Base-by-base conservation (phyloP, 768 basidiomycete species). In the Kwoniella europaea region DNA sequence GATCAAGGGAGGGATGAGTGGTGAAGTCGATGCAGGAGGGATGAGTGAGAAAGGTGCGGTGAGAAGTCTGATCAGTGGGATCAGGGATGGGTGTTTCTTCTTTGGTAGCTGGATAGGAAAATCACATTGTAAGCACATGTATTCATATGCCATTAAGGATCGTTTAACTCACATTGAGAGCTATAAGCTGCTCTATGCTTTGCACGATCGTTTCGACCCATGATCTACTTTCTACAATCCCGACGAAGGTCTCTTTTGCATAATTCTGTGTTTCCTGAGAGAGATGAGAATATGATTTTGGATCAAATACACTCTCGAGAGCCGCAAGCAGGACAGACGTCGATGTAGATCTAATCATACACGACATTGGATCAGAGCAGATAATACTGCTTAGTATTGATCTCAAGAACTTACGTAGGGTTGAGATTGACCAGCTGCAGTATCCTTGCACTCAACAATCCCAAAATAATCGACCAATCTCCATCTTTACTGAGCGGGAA, bases 31-130 rank as follows among this genome's bases (percentile, higher is more conserved):
- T 54, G 44, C 0, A 71, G 55, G 29, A 76, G 77, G 55, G 82
- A 82, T 22, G 74, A 83, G 12, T 78, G 83, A 24, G 86, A 87
- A 54, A 80, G 88, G 76, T 57, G 80, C 70, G 0, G 86, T 86
- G 16, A 86, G 71, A 15, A 91, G 86, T 12, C 84, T 74, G 9
- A 88, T 79, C n/a, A 91, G 74, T 0, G 84, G 82, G 0, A 88
- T 86, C 0, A 91, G 82, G 27, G 79, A 75, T 0, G 88, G 85
- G 2, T 88, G 86, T 29, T 86, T 85, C 80, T 91, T 91, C 43
- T 87, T 85, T 52, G 89, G 86, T 0, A 87, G 53, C 79, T 78
- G 64, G 46, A 24, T 10, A 15, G 22, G 22, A 18, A 6, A 57
- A 54, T 18, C 35, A 10, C 13, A 58, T 22, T 59, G n/a, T 59